A percentile compares a stretch with the other conserved stretches of the same genome.
Conservation (phyloP, 2,329 filamentous ascomycete genomes). For the Immersiporthe knoxdaviesiana region DNA sequence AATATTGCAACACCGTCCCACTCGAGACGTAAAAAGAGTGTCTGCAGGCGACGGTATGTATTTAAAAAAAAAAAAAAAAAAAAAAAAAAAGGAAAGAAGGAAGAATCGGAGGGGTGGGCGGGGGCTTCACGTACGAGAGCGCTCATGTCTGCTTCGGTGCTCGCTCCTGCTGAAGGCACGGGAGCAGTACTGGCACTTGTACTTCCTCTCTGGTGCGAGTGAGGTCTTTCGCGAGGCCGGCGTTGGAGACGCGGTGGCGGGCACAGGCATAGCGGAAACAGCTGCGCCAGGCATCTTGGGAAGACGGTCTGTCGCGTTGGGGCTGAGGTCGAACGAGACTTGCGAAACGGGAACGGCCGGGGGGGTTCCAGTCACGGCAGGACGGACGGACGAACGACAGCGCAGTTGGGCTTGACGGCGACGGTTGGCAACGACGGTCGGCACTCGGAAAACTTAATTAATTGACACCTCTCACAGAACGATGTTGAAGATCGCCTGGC, state of each 20-base stretch:
- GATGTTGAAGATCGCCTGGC: constrained; percentile 63
- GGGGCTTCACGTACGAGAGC: constrained; percentile 81
- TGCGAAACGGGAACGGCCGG: constrained; percentile 24
- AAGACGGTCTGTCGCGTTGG: constrained; percentile 40
- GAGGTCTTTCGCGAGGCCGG: constrained; percentile 75
- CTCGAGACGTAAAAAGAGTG: too few species aligned
- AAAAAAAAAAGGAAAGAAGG: too few species aligned
- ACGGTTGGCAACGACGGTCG: constrained; percentile 36
- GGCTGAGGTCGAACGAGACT: constrained; percentile 30
- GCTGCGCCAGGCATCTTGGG: constrained; percentile 70
- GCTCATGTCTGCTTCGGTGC: constrained; percentile 94
- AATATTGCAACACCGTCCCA: background rate
- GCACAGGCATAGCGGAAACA: constrained; percentile 60
- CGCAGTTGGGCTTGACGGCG: constrained; percentile 27
- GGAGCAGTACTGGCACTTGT: constrained; percentile 99
- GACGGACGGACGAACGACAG: constrained; percentile 35
- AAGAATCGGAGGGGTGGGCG: background rate
- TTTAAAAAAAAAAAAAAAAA: too few species aligned
- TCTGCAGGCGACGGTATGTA: background rate
- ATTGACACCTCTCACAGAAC: constrained; percentile 48
- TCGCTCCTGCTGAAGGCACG: constrained; percentile 97
- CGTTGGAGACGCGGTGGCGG: constrained; percentile 62
- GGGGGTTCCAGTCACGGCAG: constrained; percentile 24
- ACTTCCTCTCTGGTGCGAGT: constrained; percentile 90
- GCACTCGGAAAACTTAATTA: constrained; percentile 37